Base-by-base conservation (phyloP, 192 early-diverging fungal genomes). In the Bifiguratus adelaidae region DNA sequence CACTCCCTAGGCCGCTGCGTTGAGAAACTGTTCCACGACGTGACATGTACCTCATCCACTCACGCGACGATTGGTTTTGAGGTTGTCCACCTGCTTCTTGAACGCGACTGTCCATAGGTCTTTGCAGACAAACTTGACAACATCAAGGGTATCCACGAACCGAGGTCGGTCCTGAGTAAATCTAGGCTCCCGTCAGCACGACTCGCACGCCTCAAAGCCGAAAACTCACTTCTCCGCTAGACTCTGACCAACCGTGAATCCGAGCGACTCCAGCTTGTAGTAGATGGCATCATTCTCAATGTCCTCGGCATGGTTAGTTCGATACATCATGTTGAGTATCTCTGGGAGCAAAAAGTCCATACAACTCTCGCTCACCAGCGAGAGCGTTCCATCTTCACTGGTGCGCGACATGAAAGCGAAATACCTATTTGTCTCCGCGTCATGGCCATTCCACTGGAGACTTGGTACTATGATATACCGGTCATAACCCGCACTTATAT, bases 101-200 rank as follows among this genome's bases (percentile, higher is more conserved):
- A 97, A 99, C 35, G 94, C 61, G 25, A 84, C 65, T 38, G 83
- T 83, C 97, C 97, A 99, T 19, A 95, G 74, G 41, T 99, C 97
- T 60, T 97, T 96, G 73, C 97, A 99, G 7, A 99, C 80, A 74
- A 95, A 99, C 61, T 99, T 99, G 41, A 99, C 86, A 24, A 95
- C 85, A 38, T 97, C 97, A 18, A 99, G 65, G 23, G 84, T 97
- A 68, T 97, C 95, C 0, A 73, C 67, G 55, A 99, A 89, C 4
- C 97, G 81, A 48, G 87, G 77, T 50, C 83, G 74, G 37, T 94
- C 83, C 47, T 82, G 78, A 1, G 92, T 86, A 49, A 89, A 82
- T 50, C 87, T 89, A 65, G 25, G 12, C 12, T 12, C 6, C 8
- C 18, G 7, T 7, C 12, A 41, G 7, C 7, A 12, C n/a, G 28